Evolutionary conservation across 2,329 filamentous ascomycete genomes (phyloP), one percentile per base, ranked within the genome.

Genomic region (Colletotrichum sp.): DNA sequence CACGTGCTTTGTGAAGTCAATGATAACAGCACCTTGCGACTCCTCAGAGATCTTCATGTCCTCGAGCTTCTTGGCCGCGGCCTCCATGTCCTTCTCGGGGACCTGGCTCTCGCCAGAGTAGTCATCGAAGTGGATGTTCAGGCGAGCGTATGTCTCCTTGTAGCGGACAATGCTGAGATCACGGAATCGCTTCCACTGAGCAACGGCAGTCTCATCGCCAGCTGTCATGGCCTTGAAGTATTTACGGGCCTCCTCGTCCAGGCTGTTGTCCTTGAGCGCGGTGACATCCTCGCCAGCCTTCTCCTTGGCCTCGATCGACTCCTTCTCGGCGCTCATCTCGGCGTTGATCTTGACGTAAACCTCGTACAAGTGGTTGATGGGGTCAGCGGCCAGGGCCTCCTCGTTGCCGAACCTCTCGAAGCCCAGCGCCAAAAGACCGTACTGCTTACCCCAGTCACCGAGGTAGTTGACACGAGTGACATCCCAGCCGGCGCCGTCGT

Each of bases 401-500:
- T 96, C 94, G 76, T 90, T 91, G 34, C 95, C 95, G 82, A 94
- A 96, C 80, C 91, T 91, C 81, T 94, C 89, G 82, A 93, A 97
- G 0, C 93, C 94, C 71, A 96, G 88, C 6, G 94, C 94, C 78
- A 96, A 86, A 24, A 96, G 89, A 78, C 90, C 90, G 78, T 92
- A 95, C 84, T 95, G 94, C 87, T 95, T 95, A 56, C 94, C 94
- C 94, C 94, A 96, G 83, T 95, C 93, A 70, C 94, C 94, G 7
- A 95, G 89, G 83, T 95, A 95, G 87, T 96, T 96, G 88, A 96
- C 93, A 71, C 93, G 89, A 68, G 89, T 84, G 1, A 95, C 93
- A 43, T 96, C 91, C 93, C 93, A 96, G 66, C 94, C 94, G 38
- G 92, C 92, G 36, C 87, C 87, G 79, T 93, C 89, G 82, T 95